Evolutionary conservation across 139 green algal species (phyloP).

Genomic region (Yamagishiella unicocca): DNA sequence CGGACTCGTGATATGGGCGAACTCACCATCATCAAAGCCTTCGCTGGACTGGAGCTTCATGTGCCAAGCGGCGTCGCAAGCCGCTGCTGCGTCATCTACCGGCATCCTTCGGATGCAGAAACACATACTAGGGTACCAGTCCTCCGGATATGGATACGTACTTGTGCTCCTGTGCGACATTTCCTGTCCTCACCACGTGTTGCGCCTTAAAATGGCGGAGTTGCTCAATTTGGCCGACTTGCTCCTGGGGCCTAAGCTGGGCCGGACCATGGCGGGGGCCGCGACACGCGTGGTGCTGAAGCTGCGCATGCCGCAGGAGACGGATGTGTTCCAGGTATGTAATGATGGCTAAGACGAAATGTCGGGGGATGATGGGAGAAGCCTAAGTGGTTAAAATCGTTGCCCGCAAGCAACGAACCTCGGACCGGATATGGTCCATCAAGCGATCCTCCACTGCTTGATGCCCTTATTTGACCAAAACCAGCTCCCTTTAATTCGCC

Average conservation of each 20-base stretch:
- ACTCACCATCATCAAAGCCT: background rate
- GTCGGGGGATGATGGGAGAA: no score
- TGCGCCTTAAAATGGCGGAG: slow-evolving; percentile 9
- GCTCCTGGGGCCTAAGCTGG: background rate
- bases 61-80: background rate
- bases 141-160: slow-evolving; percentile 15
- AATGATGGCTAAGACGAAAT: no score
- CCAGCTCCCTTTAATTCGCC: no score
- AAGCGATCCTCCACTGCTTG: no score
- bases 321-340: background rate
- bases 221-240: slow-evolving; percentile 14
- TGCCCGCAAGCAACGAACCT: no score
- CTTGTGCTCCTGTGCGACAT: background rate
- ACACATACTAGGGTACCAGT: background rate
- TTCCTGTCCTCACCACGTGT: background rate
- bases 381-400: no score
- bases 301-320: background rate
- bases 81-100: background rate
- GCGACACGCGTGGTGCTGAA: background rate
- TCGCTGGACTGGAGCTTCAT: background rate
- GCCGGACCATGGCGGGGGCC: background rate
- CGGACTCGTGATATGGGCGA: background rate
- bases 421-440: no score
- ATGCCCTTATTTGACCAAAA: no score
- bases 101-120: slow-evolving; percentile 4